Evolutionary conservation across 345 rosid genomes (phyloP), one percentile per base, ranked within the genome.

Genomic region (Camelina laxa): DNA sequence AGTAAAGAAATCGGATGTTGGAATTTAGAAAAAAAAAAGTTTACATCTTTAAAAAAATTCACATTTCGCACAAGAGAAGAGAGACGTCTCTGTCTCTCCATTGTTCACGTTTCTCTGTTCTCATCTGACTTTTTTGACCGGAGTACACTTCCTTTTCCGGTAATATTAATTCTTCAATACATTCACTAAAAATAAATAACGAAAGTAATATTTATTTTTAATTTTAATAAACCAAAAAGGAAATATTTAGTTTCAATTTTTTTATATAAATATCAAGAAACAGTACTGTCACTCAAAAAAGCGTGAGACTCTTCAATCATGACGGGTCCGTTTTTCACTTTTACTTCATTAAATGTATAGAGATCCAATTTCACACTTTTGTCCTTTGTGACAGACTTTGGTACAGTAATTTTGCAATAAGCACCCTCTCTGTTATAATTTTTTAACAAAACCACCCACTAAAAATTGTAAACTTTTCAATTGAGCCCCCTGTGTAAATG

Each of bases 111-210:
- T 38, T 70, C 63, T 77, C 63, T 77, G 67, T 65, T 17, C 62
- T 27, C 30, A 2, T 44, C 51, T 45, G 53, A 70, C 70, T 51
- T 69, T 69, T 62, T 63, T 76, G 71, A 70, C 80, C 80, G 56
- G 15, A 13, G 13, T 4, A 22, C 59, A 53, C n/a, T 61, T 69
- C 74, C 30, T 60, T 68, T 51, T 61, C 62, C 20, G 36, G 48
- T 42, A 21, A 74, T 9, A 20, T 1, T 1, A 45, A 21, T 35
- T 64, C 58, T 44, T 65, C 65, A n/a, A 9, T 50, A 41, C 7
- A 45, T n/a, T 45, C 3, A 22, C 2, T 22, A 22, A 22, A 22
- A 27, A 22, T 1, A 22, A 22, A 22, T 22, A 1, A 31, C 6
- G 6, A 30, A 30, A 31, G 35, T 31, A 31, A 31, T 24, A 24